A percentile compares a stretch with the other conserved stretches of the same genome.
These are phyloP conservation scores for Fomitopsis betulina DNA, from an alignment of 1,284 basidiomycete genomes.

Conservation along the genomic window DNA sequence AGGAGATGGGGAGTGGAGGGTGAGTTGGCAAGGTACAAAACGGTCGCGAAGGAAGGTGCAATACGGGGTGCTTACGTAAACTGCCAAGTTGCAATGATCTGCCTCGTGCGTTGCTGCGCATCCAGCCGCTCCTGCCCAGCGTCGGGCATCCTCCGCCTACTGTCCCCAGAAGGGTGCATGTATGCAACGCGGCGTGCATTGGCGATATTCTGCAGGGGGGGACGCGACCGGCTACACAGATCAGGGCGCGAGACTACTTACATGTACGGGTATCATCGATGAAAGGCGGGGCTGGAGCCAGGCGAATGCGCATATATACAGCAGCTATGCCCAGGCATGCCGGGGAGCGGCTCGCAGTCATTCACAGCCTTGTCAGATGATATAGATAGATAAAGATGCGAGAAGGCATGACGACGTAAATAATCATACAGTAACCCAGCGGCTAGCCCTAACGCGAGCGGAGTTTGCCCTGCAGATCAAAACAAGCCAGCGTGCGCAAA, in stretches of 20 bases:
- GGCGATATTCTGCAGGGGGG: too few species aligned
- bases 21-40: slow-evolving; percentile 11
- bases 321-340: too few species aligned
- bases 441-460: slow-evolving; percentile 18
- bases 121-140: neutral
- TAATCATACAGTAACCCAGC: slow-evolving; percentile 1
- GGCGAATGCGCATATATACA: too few species aligned
- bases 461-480: slow-evolving; percentile 28
- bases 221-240: too few species aligned
- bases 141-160: neutral
- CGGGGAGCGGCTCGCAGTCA: neutral
- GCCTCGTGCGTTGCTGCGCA: neutral
- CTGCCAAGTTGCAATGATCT: neutral
- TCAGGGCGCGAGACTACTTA: too few species aligned
- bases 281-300: too few species aligned
- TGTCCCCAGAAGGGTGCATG: neutral
- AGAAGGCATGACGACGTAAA: slow-evolving; percentile 30
- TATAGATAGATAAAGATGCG: slow-evolving; percentile 8
- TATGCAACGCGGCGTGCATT: too few species aligned
- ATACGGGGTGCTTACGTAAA: neutral
- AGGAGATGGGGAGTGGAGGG: slow-evolving; percentile 10
- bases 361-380: slow-evolving; percentile 5
- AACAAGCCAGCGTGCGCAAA: slow-evolving; percentile 27
- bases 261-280: too few species aligned
- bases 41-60: slow-evolving; percentile 18